Percentiles rank a stretch among this genome's conserved stretches.
Evolutionary conservation across 2,329 filamentous ascomycete species (phyloP).

Genomic region (Aspergillus sp.): DNA sequence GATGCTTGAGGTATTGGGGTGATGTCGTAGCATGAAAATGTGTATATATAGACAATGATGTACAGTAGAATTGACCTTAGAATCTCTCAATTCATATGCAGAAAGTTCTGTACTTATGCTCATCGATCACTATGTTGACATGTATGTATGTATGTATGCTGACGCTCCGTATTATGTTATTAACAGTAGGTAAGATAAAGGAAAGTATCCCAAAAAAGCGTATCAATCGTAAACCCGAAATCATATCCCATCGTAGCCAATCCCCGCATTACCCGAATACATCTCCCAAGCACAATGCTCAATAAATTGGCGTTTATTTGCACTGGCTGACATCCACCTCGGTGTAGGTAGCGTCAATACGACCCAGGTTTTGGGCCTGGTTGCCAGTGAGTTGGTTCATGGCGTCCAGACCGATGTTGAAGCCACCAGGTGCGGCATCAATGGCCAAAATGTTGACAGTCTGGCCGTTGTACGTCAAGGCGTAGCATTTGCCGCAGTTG

Average conservation of each 20-base stretch:
- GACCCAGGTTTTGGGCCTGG: slow-evolving; percentile 47
- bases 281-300: neutral
- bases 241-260: neutral
- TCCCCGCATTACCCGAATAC: neutral
- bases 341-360: slow-evolving; percentile 39
- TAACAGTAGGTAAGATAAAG: neutral
- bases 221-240: neutral
- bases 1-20: slow-evolving; percentile 54
- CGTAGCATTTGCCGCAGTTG: slow-evolving; percentile 57
- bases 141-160: neutral
- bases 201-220: neutral
- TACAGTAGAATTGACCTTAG: slow-evolving; percentile 10
- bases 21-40: slow-evolving; percentile 1
- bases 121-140: neutral
- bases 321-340: slow-evolving; percentile 23
- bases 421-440: slow-evolving; percentile 48
- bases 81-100: neutral
- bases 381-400: slow-evolving; percentile 53
- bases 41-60: neutral
- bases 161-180: neutral
- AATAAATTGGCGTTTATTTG: neutral
- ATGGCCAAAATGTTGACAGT: slow-evolving; percentile 53
- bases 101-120: neutral
- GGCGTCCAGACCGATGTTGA: slow-evolving; percentile 53
- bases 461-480: slow-evolving; percentile 49